These are phyloP conservation scores for Leptographium radiaticola DNA, from an alignment of 2,329 filamentous ascomycete genomes.

Conservation along the genomic window DNA sequence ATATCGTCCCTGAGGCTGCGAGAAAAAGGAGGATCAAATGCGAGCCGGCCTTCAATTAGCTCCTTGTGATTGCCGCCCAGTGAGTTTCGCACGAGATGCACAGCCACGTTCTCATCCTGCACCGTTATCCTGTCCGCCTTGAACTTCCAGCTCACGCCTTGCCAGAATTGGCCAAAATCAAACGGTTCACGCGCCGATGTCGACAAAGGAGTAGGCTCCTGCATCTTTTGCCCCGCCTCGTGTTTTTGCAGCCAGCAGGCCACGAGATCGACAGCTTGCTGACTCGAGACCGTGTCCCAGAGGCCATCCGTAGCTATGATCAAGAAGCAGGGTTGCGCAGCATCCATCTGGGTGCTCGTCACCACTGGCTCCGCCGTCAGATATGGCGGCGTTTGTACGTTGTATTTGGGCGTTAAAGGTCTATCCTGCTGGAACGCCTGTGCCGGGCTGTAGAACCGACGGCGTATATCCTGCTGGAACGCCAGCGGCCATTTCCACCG, in stretches of 20 bases:
- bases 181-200: not conserved
- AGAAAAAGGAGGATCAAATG: not conserved
- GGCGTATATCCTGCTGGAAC: too few relatives aligned
- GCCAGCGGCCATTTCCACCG: too few relatives aligned
- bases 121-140: not conserved
- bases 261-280: not conserved
- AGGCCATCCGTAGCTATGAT: not conserved
- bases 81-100: not conserved
- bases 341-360: not conserved
- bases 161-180: not conserved
- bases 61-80: not conserved
- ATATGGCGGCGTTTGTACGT: not conserved
- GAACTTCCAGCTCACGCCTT: not conserved
- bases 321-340: not conserved
- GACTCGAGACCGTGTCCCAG: not conserved
- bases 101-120: not conserved
- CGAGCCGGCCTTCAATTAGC: not conserved
- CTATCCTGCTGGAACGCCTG: too few relatives aligned
- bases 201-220: not conserved
- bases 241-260: not conserved
- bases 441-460: too few relatives aligned
- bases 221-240: not conserved
- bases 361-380: not conserved
- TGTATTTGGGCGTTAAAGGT: not conserved
- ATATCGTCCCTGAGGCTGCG: not conserved